phyloP scores from a whole-genome alignment of 306 rosid genomes.

The Dryas alaskensis region DNA sequence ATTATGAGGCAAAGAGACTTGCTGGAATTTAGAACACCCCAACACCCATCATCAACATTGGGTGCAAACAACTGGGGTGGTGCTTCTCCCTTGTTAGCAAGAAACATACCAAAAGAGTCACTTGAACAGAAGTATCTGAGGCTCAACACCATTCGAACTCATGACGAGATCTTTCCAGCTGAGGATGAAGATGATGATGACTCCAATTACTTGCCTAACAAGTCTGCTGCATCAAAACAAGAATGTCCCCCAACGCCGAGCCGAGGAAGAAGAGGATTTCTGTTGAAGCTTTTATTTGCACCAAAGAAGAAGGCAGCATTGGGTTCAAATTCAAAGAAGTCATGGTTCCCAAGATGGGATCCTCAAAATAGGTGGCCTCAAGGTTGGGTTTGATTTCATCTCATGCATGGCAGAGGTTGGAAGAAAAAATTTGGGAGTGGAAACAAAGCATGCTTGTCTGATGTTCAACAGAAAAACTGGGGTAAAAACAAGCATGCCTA shows the following conservation, averaged over 20 bases:
- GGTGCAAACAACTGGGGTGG: constrained; percentile 80
- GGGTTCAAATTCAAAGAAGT: constrained; percentile 35
- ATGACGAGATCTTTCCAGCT: constrained; percentile 48
- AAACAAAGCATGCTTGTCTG: background rate
- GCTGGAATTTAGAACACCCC: constrained; percentile 67
- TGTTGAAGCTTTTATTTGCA: constrained; percentile 25
- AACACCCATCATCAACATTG: constrained; percentile 50
- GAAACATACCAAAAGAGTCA: constrained; percentile 60
- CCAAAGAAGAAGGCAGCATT: constrained; percentile 29
- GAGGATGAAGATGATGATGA: constrained; percentile 8
- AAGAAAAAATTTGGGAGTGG: background rate
- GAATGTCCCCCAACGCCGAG: background rate
- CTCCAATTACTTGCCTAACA: background rate
- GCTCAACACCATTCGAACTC: constrained; percentile 36
- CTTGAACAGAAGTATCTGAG: constrained; percentile 56
- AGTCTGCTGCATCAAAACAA: constrained; percentile 16
- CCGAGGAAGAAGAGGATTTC: constrained; percentile 14
- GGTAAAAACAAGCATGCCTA: background rate
- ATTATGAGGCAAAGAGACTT: constrained; percentile 31
- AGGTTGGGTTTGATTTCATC: constrained; percentile 54
- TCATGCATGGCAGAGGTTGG: background rate
- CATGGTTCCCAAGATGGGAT: constrained; percentile 49
- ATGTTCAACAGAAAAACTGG: background rate
- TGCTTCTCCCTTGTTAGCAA: constrained; percentile 75
- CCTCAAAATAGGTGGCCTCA: constrained; percentile 66